These are phyloP conservation scores for Cladosporium sp. DNA, from an alignment of 2,329 filamentous ascomycete genomes.

Conservation along the genomic window DNA sequence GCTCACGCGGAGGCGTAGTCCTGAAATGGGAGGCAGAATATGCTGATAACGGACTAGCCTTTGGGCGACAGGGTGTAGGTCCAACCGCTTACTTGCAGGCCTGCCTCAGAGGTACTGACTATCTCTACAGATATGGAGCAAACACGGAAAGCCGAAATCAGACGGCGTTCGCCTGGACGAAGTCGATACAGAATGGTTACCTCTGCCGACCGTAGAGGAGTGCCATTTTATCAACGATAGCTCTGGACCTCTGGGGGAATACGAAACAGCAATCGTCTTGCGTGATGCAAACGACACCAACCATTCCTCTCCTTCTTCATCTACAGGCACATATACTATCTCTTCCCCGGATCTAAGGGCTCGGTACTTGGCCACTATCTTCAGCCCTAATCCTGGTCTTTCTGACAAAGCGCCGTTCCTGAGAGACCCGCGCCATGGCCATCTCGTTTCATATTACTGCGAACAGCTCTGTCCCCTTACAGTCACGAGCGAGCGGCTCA, in stretches of 20 bases:
- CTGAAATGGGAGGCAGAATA: constrained; percentile 43
- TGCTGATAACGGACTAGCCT: constrained; percentile 44
- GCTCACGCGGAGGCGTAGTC: constrained; percentile 34
- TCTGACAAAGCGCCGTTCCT: constrained; percentile 35
- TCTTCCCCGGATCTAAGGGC: not conserved
- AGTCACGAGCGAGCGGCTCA: constrained; percentile 39
- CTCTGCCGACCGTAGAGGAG: constrained; percentile 27
- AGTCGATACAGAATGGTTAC: constrained; percentile 26
- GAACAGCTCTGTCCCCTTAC: constrained; percentile 46
- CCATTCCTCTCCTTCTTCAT: not conserved
- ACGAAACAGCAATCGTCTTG: not conserved
- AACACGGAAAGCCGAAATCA: constrained; percentile 21
- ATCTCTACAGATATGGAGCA: constrained; percentile 15
- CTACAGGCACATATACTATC: not conserved
- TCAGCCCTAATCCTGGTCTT: constrained; percentile 20
- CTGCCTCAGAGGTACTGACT: not conserved
- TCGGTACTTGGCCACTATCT: constrained; percentile 12
- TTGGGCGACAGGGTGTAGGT: constrained; percentile 48
- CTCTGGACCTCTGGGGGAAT: constrained; percentile 23
- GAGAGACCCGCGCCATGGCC: constrained; percentile 34
- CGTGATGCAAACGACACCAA: constrained; percentile 14
- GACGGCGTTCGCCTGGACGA: constrained; percentile 21
- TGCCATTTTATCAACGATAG: constrained; percentile 31
- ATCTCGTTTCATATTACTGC: constrained; percentile 45
- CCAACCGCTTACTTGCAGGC: constrained; percentile 27